Evolutionary conservation across 1,284 basidiomycete genomes (phyloP).

Genomic region (Chiua sp.): DNA sequence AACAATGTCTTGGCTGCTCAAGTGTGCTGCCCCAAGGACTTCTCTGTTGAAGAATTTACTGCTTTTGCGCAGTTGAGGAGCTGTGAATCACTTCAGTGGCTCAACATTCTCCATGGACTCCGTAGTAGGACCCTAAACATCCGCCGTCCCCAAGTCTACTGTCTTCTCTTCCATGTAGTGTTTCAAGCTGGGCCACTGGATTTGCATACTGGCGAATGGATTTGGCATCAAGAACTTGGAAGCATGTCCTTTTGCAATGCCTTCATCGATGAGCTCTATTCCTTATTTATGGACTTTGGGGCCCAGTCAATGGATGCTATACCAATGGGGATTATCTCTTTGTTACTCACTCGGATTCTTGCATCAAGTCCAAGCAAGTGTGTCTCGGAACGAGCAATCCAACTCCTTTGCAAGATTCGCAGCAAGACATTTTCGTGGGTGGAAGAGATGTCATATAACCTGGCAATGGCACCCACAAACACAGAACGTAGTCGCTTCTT

Average conservation of each 20-base stretch:
- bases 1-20: too few relatives aligned
- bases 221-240: constrained; percentile 41
- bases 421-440: constrained; percentile 42
- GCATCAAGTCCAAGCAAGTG: constrained; percentile 22
- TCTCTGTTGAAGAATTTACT: too few relatives aligned
- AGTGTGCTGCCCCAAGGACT: too few relatives aligned
- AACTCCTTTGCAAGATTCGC: constrained; percentile 38
- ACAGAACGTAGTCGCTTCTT: constrained; percentile 25
- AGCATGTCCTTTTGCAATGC: constrained; percentile 34
- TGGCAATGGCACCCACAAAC: constrained; percentile 25
- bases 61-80: too few relatives aligned
- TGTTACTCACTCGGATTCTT: constrained; percentile 41
- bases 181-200: constrained; percentile 44
- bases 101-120: constrained; percentile 51
- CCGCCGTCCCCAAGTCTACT: constrained; percentile 40
- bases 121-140: constrained; percentile 42
- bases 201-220: constrained; percentile 16
- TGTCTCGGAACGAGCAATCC: constrained; percentile 14
- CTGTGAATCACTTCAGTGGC: constrained; percentile 40
- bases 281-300: constrained; percentile 33
- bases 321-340: constrained; percentile 39
- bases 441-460: constrained; percentile 30
- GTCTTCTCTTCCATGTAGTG: constrained; percentile 44
- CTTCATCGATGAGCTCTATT: constrained; percentile 38
- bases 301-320: constrained; percentile 45